Evolutionary conservation across 2,329 filamentous ascomycete genomes (phyloP).

Genomic region (Juglanconis sp.): DNA sequence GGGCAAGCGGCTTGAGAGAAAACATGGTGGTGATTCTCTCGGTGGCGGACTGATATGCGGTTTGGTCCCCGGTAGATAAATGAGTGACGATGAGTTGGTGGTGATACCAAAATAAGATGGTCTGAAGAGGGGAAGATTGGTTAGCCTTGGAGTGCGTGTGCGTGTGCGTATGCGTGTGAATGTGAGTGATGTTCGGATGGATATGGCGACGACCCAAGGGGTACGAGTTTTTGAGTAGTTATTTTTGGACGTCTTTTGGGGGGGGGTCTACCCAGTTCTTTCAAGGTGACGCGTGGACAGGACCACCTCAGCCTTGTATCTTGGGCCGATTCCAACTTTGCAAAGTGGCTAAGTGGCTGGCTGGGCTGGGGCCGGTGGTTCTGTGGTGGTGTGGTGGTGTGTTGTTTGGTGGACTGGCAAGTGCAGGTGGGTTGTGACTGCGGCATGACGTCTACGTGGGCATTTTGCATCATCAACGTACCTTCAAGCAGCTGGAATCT

Average conservation of each 20-base stretch:
- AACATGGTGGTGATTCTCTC: constrained; percentile 5
- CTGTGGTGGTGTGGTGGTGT: not conserved
- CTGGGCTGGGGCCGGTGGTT: not conserved
- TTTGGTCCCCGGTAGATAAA: not conserved
- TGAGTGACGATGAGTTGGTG: constrained; percentile 2
- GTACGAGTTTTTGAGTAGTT: not conserved
- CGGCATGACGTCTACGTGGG: not conserved
- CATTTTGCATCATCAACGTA: no score
- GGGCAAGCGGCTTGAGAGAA: constrained; percentile 14
- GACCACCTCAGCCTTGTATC: not conserved
- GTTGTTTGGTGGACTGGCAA: not conserved
- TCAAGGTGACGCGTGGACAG: not conserved
- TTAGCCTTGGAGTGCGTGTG: constrained; percentile 3
- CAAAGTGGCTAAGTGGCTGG: not conserved
- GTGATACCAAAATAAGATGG: constrained; percentile 6
- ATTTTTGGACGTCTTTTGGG: not conserved
- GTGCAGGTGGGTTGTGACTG: not conserved
- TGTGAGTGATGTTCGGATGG: not conserved
- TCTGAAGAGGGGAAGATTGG: not conserved
- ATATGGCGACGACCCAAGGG: not conserved
- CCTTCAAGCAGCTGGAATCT: not conserved
- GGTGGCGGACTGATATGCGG: not conserved
- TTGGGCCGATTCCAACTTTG: not conserved
- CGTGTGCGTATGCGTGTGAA: not conserved
- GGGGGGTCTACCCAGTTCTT: not conserved